Conservation (phyloP, 495 filamentous ascomycete species). For the Podospora conica region DNA sequence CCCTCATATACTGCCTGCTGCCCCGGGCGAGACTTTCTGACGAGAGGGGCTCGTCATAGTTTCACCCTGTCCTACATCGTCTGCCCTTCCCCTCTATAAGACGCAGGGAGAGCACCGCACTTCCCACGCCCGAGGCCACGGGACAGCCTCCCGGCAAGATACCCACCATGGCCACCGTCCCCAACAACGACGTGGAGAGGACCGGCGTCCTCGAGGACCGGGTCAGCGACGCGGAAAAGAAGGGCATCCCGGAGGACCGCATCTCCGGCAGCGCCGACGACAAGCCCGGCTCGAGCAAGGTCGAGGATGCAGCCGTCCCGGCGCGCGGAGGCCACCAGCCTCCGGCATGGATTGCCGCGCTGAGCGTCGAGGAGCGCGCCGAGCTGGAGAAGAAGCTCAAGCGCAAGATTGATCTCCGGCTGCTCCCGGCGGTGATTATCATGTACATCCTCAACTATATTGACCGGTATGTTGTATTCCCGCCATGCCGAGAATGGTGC, state of each 20-base stretch:
- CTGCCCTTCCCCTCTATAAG: not conserved
- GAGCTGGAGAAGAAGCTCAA: conserved; percentile 45
- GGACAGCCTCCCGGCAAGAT: not conserved
- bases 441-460: conserved; percentile 77
- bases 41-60: not conserved
- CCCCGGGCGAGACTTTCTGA: not conserved
- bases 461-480: conserved; percentile 44
- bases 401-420: conserved; percentile 57
- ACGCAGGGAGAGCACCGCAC: not conserved
- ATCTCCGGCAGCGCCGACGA: conserved; percentile 17
- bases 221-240: not conserved
- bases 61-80: not conserved
- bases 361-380: conserved; percentile 44
- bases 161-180: not conserved
- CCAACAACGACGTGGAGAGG: not conserved
- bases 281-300: conserved; percentile 8
- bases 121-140: not conserved
- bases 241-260: not conserved
- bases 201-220: not conserved
- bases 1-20: not conserved
- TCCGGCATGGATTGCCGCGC: conserved; percentile 41
- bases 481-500: not conserved
- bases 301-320: conserved; percentile 9
- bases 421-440: conserved; percentile 49
- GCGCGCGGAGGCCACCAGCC: conserved; percentile 27